Percentiles rank a stretch among this genome's conserved stretches.
These are phyloP conservation scores for Astragalus glycyphyllos DNA, from an alignment of 306 rosid species.

Conservation along the genomic window DNA sequence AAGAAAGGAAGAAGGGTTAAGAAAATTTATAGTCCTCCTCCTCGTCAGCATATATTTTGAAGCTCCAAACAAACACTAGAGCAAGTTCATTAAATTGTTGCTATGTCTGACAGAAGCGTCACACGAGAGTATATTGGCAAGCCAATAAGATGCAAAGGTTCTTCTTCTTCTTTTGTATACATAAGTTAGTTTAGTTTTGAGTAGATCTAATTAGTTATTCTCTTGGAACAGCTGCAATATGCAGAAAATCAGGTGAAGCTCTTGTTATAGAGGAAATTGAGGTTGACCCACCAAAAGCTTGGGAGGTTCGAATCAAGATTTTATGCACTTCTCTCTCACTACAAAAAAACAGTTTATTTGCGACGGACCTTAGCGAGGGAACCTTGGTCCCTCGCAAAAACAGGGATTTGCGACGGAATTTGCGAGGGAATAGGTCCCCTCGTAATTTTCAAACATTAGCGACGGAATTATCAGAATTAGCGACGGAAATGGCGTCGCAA, in stretches of 20 bases:
- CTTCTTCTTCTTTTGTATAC: neutral
- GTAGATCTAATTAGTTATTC: neutral
- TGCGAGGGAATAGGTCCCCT: no score
- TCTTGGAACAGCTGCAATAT: constrained; percentile 62
- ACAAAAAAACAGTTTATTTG: no score
- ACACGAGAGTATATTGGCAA: constrained; percentile 39
- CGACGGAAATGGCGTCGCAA: no score
- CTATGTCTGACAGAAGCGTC: constrained; percentile 40
- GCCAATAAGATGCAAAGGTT: constrained; percentile 64
- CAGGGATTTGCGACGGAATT: no score
- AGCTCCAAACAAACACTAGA: no score
- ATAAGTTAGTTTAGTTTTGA: neutral
- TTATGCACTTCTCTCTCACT: constrained; percentile 63
- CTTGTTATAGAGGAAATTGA: constrained; percentile 63
- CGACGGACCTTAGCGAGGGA: no score
- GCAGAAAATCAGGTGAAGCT: constrained; percentile 60
- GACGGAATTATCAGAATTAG: no score
- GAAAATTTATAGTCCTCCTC: neutral
- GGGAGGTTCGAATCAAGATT: constrained; percentile 67
- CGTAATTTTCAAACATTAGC: no score
- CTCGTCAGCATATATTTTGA: no score
- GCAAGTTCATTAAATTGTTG: neutral
- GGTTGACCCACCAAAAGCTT: constrained; percentile 64
- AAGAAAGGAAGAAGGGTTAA: neutral
- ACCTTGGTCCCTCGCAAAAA: no score